Evolutionary conservation across 1,284 basidiomycete species (phyloP), one percentile per base, ranked within the genome.

Genomic region (Pterula multifida): DNA sequence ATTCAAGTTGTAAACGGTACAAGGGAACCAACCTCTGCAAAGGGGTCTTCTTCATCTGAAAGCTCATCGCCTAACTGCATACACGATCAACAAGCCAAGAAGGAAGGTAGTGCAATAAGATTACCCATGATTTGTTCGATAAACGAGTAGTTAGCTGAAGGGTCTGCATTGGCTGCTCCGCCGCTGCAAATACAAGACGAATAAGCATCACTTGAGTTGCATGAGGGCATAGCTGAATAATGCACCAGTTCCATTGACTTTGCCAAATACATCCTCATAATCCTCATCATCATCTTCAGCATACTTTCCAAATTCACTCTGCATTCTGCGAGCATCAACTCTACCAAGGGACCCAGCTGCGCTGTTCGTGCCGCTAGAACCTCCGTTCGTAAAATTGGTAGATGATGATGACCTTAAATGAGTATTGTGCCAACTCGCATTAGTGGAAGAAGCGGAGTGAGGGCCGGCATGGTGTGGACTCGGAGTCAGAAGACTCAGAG

Each of bases 11-110:
- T 15, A 6, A 6, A 32, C 6, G 28, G 46, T n/a, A 53, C 42
- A 44, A 46, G n/a, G 25, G 17, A 25, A 3, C 49, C 49, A 56
- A 88, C 87, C 70, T 94, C 91, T 0, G 93, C 91, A 60, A 97
- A 97, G 0, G 93, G 92, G 70, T 96, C 93, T 52, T 89, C 90
- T 46, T 91, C 90, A 53, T 94, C 90, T 2, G 79, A 79, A 26
- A 87, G 79, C 24, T 85, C 84, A 48, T 90, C 88, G 3, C 84
- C 87, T 11, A 82, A 67, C 88, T 88, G 53, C 21, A 36, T 47
- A 19, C 24, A 28, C 28, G 13, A 36, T 55, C 45, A 6, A 21
- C 9, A 48, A 53, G 49, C 22, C 51, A 15, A 35, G 36, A 1
- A 45, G 17, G 49, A 49, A 32, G 47, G 19, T 19, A 47, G 24